Evolutionary conservation across 352 stramenopile species (phyloP).

Genomic region (Pythium oligandrum): DNA sequence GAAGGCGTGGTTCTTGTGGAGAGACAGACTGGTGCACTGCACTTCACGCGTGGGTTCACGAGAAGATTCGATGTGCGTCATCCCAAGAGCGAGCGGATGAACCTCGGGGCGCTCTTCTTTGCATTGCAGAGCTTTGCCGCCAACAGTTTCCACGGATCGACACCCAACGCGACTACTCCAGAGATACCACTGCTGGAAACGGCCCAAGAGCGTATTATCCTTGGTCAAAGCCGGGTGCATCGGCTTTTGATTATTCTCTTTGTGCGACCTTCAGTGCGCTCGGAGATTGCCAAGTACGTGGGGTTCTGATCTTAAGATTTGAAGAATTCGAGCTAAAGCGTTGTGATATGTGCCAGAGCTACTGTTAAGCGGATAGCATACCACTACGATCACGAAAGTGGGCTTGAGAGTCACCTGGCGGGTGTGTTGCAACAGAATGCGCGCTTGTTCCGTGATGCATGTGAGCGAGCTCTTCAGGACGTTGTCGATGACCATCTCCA

Average conservation of each 20-base stretch:
- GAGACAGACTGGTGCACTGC: slow-evolving; percentile 36
- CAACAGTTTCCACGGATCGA: slow-evolving; percentile 17
- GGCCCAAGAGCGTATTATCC: slow-evolving; percentile 37
- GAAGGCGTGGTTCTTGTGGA: slow-evolving; percentile 55
- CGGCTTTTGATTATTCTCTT: slow-evolving; percentile 30
- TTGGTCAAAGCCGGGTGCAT: slow-evolving; percentile 20
- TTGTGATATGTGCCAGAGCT: slow-evolving; percentile 16
- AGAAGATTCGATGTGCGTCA: slow-evolving; percentile 39
- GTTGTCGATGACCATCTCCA: slow-evolving; percentile 4
- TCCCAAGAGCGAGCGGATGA: slow-evolving; percentile 50
- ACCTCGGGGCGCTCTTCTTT: slow-evolving; percentile 57
- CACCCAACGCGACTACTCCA: not conserved
- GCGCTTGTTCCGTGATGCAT: slow-evolving; percentile 7
- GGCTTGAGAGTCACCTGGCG: slow-evolving; percentile 9
- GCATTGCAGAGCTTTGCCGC: slow-evolving; percentile 57
- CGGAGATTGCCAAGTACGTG: slow-evolving; percentile 29
- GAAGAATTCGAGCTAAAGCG: not conserved
- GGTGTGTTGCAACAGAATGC: slow-evolving; percentile 3
- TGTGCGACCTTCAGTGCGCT: slow-evolving; percentile 21
- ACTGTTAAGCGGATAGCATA: slow-evolving; percentile 30
- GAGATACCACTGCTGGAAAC: slow-evolving; percentile 40
- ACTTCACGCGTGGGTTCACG: slow-evolving; percentile 48
- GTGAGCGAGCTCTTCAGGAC: slow-evolving; percentile 5
- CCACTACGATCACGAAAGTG: slow-evolving; percentile 39
- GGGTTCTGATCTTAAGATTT: not conserved